Evolutionary conservation across 805 yeast species (phyloP).

Genomic region (Kodamaea kakaduensis): DNA sequence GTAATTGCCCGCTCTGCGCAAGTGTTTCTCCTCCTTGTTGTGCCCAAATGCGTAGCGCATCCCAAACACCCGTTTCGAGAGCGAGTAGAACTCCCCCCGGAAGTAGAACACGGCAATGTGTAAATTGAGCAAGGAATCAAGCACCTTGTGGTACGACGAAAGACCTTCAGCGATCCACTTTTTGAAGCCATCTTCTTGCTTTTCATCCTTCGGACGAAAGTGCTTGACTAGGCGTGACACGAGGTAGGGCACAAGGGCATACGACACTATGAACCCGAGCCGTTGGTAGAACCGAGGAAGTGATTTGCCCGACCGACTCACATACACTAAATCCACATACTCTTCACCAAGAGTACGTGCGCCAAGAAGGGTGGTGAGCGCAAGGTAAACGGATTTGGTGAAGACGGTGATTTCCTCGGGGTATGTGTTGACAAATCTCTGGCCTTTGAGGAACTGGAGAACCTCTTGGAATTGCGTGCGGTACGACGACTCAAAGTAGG

Average conservation of each 20-base stretch:
- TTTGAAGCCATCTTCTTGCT: slow-evolving; percentile 4
- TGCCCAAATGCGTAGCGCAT: slow-evolving; percentile 76
- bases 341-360: slow-evolving; percentile 91
- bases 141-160: slow-evolving; percentile 41
- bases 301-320: slow-evolving; percentile 46
- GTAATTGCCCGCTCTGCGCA: slow-evolving; percentile 55
- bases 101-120: slow-evolving; percentile 83
- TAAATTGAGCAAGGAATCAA: slow-evolving; percentile 56
- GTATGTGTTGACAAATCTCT: slow-evolving; percentile 59
- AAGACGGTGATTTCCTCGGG: slow-evolving; percentile 57
- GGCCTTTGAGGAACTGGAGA: slow-evolving; percentile 52
- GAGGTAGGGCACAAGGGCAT: slow-evolving; percentile 60
- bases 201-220: slow-evolving; percentile 17
- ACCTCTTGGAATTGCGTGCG: slow-evolving; percentile 54
- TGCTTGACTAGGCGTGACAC: slow-evolving; percentile 29
- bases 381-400: slow-evolving; percentile 61
- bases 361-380: slow-evolving; percentile 70
- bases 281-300: slow-evolving; percentile 47
- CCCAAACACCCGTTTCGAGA: slow-evolving; percentile 75
- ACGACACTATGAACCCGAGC: slow-evolving; percentile 55
- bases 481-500: slow-evolving; percentile 58
- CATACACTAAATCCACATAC: slow-evolving; percentile 77
- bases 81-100: slow-evolving; percentile 73
- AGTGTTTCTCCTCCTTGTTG: slow-evolving; percentile 39
- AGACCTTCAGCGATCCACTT: slow-evolving; percentile 14